phyloP scores from a whole-genome alignment of 345 rosid genomes.

The Rhodomyrtus tomentosa region DNA sequence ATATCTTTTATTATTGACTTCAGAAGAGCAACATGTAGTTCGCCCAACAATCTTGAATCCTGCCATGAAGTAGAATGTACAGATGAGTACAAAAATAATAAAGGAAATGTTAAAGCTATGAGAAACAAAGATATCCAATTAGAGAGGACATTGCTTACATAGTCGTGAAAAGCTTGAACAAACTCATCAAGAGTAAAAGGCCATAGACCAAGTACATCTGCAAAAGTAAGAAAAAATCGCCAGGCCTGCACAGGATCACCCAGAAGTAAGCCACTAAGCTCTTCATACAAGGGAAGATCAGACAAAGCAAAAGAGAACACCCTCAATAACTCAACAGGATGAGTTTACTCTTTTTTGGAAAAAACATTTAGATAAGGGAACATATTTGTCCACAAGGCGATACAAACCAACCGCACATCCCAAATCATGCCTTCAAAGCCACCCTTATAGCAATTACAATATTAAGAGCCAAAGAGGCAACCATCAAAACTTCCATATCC shows the following conservation, averaged over 20 bases:
- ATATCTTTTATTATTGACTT: constrained; percentile 73
- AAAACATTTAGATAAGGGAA: background rate
- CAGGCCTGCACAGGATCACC: constrained; percentile 61
- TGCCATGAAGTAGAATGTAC: constrained; percentile 13
- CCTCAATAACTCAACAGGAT: background rate
- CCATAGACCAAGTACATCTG: constrained; percentile 94
- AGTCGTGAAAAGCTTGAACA: constrained; percentile 95
- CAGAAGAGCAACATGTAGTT: constrained; percentile 80
- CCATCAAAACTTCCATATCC: background rate
- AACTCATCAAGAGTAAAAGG: constrained; percentile 97
- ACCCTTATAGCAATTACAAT: background rate
- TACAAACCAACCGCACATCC: background rate
- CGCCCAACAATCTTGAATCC: constrained; percentile 97
- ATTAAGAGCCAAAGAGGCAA: background rate
- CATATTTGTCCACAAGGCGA: background rate
- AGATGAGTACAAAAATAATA: background rate
- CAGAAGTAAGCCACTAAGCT: background rate
- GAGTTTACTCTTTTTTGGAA: background rate
- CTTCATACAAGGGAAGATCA: background rate
- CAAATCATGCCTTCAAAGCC: background rate
- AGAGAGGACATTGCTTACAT: constrained; percentile 42
- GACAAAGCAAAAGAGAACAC: background rate
- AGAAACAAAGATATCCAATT: background rate
- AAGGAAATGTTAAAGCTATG: background rate
- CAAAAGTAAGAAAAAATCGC: constrained; percentile 80